A percentile compares a stretch with the other conserved stretches of the same genome.
Evolutionary conservation across 176 grass and related monocot species (phyloP).

Genomic region (Thinopyrum elongatum): DNA sequence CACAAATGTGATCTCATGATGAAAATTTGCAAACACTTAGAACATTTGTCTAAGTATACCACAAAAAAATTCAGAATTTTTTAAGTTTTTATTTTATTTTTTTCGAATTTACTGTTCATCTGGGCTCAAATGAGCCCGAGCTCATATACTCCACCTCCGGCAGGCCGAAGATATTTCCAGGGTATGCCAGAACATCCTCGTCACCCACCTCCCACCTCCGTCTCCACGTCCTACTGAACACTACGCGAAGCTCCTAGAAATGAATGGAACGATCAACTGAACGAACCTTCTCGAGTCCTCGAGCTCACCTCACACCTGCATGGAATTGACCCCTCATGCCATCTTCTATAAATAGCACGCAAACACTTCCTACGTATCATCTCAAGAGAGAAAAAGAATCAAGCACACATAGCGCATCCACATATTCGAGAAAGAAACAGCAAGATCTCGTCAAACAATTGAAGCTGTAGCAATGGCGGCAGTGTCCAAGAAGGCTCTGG

Average conservation of each 20-base stretch:
- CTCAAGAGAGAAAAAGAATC: background rate
- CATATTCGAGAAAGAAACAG: too few relatives aligned
- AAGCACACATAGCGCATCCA: background rate
- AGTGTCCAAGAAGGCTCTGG: background rate
- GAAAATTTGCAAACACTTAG: too few relatives aligned
- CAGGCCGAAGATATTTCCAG: background rate
- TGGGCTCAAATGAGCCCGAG: too few relatives aligned
- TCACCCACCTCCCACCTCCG: background rate
- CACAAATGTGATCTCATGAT: too few relatives aligned
- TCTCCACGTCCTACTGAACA: background rate
- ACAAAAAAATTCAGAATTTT: too few relatives aligned
- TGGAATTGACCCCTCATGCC: background rate
- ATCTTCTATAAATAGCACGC: background rate
- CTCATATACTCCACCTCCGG: too few relatives aligned
- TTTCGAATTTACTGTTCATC: too few relatives aligned
- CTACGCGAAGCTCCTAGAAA: background rate
- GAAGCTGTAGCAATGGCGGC: background rate
- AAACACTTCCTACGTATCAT: background rate
- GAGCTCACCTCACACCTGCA: background rate
- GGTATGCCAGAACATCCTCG: background rate
- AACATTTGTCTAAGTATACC: too few relatives aligned
- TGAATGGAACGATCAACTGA: background rate
- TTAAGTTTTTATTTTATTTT: too few relatives aligned
- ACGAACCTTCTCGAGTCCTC: background rate
- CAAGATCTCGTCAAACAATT: background rate